Base-by-base conservation (phyloP, 441 rosid species). In the Erysimum pusillum region DNA sequence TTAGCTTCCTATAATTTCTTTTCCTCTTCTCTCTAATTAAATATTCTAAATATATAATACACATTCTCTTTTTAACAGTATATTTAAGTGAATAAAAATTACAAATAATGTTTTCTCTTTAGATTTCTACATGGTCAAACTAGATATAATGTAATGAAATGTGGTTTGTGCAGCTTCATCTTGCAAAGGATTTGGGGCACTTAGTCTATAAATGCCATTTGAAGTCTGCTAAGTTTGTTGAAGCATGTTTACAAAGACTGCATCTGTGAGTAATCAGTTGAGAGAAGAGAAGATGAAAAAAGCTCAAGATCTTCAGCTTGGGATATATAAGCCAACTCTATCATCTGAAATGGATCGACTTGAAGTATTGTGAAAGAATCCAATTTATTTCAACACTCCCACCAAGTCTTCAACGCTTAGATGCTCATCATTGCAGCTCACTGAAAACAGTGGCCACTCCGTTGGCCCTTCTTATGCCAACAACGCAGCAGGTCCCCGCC, bases 201-300 rank as follows among this genome's bases (percentile, higher is more conserved):
- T 22, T 10, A 52, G 6, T 53, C n/a, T 53, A 22, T 5, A 10
- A 13, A 53, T 25, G 32, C n/a, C 59, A 53, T 25, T 25, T 11
- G 35, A 53, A 6, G 59, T 53, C 7, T 54, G 17, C n/a, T n/a
- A n/a, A n/a, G n/a, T n/a, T n/a, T n/a, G n/a, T n/a, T n/a, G n/a
- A n/a, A 25, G 9, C 2, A 15, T 58, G 42, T 5, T 34, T 7
- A 15, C 7, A 57, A 57, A 32, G 6, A 18, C 12, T 57, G 41
- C 11, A 14, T 57, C 12, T 57, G 13, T 57, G 22, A 31, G 34
- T 57, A 58, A 34, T 58, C 18, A 28, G 20, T 14, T 31, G 61
- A 56, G 61, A 56, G 18, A 56, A 56, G 38, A 56, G 18, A 56
- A 31, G 12, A 56, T 56, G 17, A n/a, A n/a, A n/a, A n/a, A n/a